Base-by-base conservation (phyloP, 2,329 filamentous ascomycete genomes). In the Penicillium sp. region DNA sequence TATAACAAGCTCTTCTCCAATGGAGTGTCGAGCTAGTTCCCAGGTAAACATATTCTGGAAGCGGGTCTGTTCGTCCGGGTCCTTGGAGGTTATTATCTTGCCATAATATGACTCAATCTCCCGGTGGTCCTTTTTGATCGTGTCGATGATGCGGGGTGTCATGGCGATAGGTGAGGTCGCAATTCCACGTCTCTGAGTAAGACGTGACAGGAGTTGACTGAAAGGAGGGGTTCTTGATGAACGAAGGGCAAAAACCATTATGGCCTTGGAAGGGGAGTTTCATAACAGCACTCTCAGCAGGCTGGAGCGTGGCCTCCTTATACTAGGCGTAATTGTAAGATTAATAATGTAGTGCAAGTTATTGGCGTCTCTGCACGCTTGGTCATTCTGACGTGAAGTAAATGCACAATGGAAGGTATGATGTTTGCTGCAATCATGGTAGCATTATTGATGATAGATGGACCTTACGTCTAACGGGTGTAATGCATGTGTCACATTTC, bases 1-100 rank as follows among this genome's bases (percentile, higher is more conserved):
- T 2, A 83, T 71, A 10, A 83, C 70, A 44, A 81, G 63, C 60
- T 81, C 79, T 60, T 82, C 78, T 14, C 75, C 78, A 50, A 82
- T 72, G 1, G 76, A 76, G 58, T 81, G 79, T 5, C 79, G 76
- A 43, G 79, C 76, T 3, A 81, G 67, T 57, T 79, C 78, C 79
- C 79, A 81, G 16, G 74, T 75, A 54, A 82, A 79, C 44, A 77
- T 73, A 56, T 81, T 81, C 57, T 78, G 75, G 51, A 69, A 81
- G 16, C 74, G 72, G 10, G 67, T 55, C 42, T 61, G 50, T 35
- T 62, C 60, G 10, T 76, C 76, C 31, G 64, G 57, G 50, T 79
- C 70, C 13, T 61, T 66, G 7, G 74, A 64, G 49, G 69, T 69
- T 53, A 76, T 58, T 38, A 81, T 69, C 18, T 75, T 72, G 13